Evolutionary conservation across 2,329 filamentous ascomycete species (phyloP).

Genomic region (Talaromyces sp.): DNA sequence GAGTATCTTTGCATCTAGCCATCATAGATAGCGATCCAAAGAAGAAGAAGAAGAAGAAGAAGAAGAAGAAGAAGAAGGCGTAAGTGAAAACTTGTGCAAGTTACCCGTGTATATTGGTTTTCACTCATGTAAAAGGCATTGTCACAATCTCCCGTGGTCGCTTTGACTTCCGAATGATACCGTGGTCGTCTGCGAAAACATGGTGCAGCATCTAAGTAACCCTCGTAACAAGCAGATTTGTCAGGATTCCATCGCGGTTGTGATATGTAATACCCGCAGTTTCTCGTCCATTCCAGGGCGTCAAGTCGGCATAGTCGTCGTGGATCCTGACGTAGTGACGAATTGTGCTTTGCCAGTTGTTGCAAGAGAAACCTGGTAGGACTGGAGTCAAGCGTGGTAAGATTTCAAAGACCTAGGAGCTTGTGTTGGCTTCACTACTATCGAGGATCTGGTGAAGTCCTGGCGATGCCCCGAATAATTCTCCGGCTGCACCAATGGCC

Average conservation of each 20-base stretch:
- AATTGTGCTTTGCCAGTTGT: background rate
- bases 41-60: background rate
- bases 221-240: background rate
- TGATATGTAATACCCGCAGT: background rate
- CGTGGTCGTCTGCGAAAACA: background rate
- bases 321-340: background rate
- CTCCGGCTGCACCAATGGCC: background rate
- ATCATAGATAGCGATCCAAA: background rate
- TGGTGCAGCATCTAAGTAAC: background rate
- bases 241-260: background rate
- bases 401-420: background rate
- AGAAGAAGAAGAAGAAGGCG: too few relatives aligned
- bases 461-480: background rate
- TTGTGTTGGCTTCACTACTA: background rate
- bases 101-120: background rate
- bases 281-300: background rate
- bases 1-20: background rate
- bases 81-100: background rate
- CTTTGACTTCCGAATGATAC: background rate
- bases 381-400: background rate
- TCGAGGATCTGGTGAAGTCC: background rate
- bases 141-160: background rate
- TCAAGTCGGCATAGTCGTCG: background rate
- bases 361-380: background rate
- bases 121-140: background rate